A percentile compares a stretch with the other conserved stretches of the same genome.
These are phyloP conservation scores for Arabidopsis hybrid DNA, from an alignment of 441 rosid genomes.

Conservation along the genomic window DNA sequence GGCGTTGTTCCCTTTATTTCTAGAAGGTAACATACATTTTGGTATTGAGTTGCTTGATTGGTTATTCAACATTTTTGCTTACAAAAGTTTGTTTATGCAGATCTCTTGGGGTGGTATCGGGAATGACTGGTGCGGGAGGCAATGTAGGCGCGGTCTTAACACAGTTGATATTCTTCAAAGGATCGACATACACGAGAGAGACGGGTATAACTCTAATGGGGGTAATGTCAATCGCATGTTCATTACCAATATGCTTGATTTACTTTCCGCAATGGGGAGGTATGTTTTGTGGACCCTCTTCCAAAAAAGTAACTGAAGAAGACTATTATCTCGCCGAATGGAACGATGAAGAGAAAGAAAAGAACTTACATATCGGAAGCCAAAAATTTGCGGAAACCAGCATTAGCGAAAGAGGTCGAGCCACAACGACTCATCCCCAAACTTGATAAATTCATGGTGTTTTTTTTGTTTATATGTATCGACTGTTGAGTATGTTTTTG, in stretches of 20 bases:
- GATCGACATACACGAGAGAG: constrained; percentile 79
- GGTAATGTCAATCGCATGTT: constrained; percentile 73
- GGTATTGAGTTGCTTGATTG: background rate
- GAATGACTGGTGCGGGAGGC: constrained; percentile 94
- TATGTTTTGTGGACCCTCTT: constrained; percentile 80
- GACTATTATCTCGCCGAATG: constrained; percentile 83
- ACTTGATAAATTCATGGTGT: constrained; percentile 1
- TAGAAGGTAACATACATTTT: constrained; percentile 46
- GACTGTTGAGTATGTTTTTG: background rate
- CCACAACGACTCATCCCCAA: constrained; percentile 31
- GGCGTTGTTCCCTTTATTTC: constrained; percentile 84
- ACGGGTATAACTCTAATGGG: constrained; percentile 87
- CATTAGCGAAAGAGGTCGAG: constrained; percentile 65
- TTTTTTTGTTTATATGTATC: constrained; percentile 4
- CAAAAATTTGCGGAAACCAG: constrained; percentile 78
- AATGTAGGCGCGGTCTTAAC: constrained; percentile 87
- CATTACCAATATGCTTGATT: constrained; percentile 61
- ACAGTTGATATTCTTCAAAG: constrained; percentile 82
- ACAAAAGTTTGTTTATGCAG: constrained; percentile 39
- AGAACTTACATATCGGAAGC: constrained; percentile 62
- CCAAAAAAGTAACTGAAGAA: constrained; percentile 62
- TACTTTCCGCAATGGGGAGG: constrained; percentile 98
- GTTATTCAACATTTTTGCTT: background rate
- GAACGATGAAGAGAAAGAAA: constrained; percentile 59
- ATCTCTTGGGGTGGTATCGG: constrained; percentile 82